These are phyloP conservation scores for Umbelopsis ramanniana DNA, from an alignment of 192 early-diverging fungal genomes.

Conservation along the genomic window DNA sequence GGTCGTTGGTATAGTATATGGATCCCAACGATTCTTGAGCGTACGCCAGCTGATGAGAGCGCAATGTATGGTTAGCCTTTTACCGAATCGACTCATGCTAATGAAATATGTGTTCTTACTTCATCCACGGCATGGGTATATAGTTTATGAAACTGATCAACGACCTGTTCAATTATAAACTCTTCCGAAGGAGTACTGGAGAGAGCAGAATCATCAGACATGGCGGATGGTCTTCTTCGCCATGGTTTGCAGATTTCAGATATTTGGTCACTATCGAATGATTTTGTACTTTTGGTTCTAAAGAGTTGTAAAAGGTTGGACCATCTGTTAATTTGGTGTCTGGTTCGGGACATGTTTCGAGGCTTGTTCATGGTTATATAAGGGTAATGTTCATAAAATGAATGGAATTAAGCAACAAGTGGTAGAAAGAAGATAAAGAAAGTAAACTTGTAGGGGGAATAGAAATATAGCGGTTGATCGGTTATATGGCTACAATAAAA, in stretches of 20 bases:
- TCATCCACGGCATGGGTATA: conserved; percentile 7
- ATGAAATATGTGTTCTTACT: not conserved
- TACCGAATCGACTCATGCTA: not conserved
- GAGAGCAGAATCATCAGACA: not conserved
- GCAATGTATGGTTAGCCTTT: not conserved
- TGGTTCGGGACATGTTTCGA: not conserved
- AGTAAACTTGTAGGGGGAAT: not conserved
- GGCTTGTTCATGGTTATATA: not conserved
- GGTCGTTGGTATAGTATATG: conserved; percentile 14
- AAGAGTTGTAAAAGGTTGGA: conserved; percentile 6
- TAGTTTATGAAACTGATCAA: not conserved
- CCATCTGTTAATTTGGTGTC: not conserved
- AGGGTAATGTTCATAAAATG: not conserved
- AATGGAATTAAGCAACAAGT: not conserved
- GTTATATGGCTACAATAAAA: not conserved
- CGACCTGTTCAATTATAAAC: not conserved
- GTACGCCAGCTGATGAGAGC: not conserved
- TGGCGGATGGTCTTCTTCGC: conserved; percentile 3
- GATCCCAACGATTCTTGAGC: conserved; percentile 14
- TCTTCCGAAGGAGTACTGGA: not conserved
- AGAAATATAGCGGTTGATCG: not conserved
- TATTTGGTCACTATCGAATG: not conserved
- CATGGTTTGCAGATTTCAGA: not conserved
- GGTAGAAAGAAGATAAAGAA: not conserved
- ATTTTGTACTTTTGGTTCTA: not conserved